A percentile compares a stretch with the other conserved stretches of the same genome.
These are phyloP conservation scores for Odonthalia washingtoniensis DNA, from an alignment of 31 red algal genomes.

Conservation along the genomic window DNA sequence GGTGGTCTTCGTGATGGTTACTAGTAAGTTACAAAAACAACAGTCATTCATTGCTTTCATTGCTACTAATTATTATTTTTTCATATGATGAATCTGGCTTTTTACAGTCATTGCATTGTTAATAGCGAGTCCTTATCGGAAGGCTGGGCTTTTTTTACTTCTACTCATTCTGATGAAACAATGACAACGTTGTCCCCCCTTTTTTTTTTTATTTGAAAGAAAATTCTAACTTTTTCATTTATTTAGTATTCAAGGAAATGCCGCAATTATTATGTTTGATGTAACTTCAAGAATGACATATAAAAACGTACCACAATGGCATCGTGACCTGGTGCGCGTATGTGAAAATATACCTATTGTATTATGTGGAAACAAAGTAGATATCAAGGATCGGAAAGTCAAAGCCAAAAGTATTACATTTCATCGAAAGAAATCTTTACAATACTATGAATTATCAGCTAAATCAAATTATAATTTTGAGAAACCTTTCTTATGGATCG, in stretches of 20 bases:
- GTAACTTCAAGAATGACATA: constrained; percentile 98
- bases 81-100: constrained; percentile 26
- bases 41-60: background rate
- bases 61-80: constrained; percentile 11
- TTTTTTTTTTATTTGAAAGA: constrained; percentile 19
- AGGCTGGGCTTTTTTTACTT: constrained; percentile 43
- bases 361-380: constrained; percentile 99
- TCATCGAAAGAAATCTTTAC: constrained; percentile 99
- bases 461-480: constrained; percentile 99
- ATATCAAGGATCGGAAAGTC: constrained; percentile 99
- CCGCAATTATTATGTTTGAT: constrained; percentile 99
- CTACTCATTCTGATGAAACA: constrained; percentile 87
- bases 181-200: constrained; percentile 15
- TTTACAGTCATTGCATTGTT: too few species aligned
- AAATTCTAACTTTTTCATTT: background rate
- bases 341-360: constrained; percentile 99
- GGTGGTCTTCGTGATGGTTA: constrained; percentile 99
- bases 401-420: constrained; percentile 99
- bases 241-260: constrained; percentile 95
- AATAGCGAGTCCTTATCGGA: too few species aligned
- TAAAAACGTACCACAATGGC: constrained; percentile 99
- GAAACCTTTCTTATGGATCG: constrained; percentile 99
- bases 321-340: constrained; percentile 98
- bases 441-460: constrained; percentile 99
- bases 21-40: constrained; percentile 99